These are phyloP conservation scores for Venturia effusa DNA, from an alignment of 2,329 filamentous ascomycete species.

Conservation along the genomic window DNA sequence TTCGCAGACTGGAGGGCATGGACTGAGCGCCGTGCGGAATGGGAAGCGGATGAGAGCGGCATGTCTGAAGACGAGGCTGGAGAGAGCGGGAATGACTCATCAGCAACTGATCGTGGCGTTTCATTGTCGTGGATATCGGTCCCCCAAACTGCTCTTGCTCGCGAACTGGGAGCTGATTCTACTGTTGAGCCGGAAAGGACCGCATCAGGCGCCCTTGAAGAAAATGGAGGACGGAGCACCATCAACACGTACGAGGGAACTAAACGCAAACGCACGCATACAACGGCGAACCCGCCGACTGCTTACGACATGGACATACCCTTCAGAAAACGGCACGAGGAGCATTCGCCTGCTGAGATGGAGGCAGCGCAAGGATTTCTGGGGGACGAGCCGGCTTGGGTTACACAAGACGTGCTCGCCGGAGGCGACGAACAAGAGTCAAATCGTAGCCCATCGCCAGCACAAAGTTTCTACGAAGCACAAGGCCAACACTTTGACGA, in stretches of 20 bases:
- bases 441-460: not conserved
- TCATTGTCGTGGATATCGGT: not conserved
- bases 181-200: not conserved
- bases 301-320: not conserved
- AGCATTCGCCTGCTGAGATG: not conserved
- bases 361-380: not conserved
- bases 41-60: conserved; percentile 29
- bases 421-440: not conserved
- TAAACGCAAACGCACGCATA: not conserved
- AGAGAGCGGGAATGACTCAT: not conserved
- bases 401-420: not conserved
- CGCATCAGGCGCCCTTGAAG: not conserved
- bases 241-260: not conserved
- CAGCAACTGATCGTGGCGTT: not conserved
- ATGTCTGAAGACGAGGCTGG: conserved; percentile 13
- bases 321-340: conserved; percentile 2
- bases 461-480: not conserved
- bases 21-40: conserved; percentile 36
- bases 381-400: not conserved
- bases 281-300: not conserved
- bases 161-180: not conserved
- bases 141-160: not conserved
- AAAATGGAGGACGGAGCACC: not conserved
- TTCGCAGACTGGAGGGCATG: conserved; percentile 37
- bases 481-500: not conserved